phyloP scores from a whole-genome alignment of 1,284 basidiomycete species.

The Cryptococcus hybrid region DNA sequence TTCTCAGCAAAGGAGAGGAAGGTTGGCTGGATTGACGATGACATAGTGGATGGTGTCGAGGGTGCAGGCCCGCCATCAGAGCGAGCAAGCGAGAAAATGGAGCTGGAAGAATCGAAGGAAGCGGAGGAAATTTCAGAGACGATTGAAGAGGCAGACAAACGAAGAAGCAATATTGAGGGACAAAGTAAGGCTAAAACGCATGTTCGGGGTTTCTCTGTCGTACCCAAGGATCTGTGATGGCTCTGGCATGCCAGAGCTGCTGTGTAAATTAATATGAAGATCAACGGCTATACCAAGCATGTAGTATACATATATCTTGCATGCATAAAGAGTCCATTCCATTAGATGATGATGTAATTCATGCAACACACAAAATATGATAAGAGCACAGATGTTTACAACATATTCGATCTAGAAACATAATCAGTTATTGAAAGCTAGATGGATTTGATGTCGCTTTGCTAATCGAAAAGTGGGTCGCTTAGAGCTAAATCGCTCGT shows the following conservation, averaged over 20 bases:
- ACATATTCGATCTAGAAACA: no score
- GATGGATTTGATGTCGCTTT: neutral
- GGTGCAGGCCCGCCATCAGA: neutral
- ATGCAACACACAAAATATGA: no score
- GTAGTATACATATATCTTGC: no score
- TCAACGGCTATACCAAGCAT: no score
- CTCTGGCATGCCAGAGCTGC: no score
- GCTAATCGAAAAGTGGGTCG: neutral
- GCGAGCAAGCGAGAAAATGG: neutral
- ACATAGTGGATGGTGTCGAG: neutral
- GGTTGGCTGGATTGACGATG: neutral
- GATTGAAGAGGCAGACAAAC: neutral
- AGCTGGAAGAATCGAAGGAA: neutral
- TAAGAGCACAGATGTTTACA: no score
- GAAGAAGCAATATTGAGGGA: neutral
- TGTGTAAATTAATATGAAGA: neutral
- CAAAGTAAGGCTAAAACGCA: neutral
- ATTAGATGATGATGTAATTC: no score
- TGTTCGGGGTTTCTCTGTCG: constrained; percentile 1
- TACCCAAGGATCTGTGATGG: neutral
- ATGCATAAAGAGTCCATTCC: no score
- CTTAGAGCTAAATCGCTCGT: neutral
- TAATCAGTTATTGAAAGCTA: no score
- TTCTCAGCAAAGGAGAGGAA: neutral
- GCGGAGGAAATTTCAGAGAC: neutral